phyloP scores from a whole-genome alignment of 768 basidiomycete genomes.

The Boletellus ananiceps region DNA sequence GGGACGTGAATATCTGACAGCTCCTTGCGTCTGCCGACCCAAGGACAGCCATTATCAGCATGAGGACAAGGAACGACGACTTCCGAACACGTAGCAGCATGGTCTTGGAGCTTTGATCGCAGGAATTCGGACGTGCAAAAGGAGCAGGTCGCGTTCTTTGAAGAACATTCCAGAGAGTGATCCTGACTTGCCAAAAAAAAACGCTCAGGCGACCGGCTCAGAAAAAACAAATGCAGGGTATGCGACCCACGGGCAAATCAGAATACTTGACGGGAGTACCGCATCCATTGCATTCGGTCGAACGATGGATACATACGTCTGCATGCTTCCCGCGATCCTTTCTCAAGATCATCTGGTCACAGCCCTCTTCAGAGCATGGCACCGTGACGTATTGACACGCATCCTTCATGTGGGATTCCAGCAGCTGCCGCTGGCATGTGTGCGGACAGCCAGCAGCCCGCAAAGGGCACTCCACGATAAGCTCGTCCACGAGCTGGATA shows the following conservation, averaged over 20 bases:
- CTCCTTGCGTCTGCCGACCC: constrained; percentile 42
- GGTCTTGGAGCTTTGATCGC: constrained; percentile 33
- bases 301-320: constrained; percentile 34
- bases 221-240: neutral
- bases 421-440: constrained; percentile 62
- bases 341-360: constrained; percentile 40
- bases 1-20: constrained; percentile 35
- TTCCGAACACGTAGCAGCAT: constrained; percentile 38
- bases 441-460: constrained; percentile 53
- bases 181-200: constrained; percentile 24
- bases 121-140: constrained; percentile 38
- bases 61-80: constrained; percentile 42
- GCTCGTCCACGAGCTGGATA: constrained; percentile 75
- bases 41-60: constrained; percentile 47
- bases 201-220: constrained; percentile 3
- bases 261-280: constrained; percentile 30
- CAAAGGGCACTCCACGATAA: constrained; percentile 68
- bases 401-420: constrained; percentile 59
- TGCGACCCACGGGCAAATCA: constrained; percentile 36
- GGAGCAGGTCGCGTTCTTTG: constrained; percentile 34
- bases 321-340: constrained; percentile 45
- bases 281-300: constrained; percentile 39
- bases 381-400: constrained; percentile 56
- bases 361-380: constrained; percentile 45
- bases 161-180: constrained; percentile 39